phyloP scores from a whole-genome alignment of 1,139 yeast genomes.

The Geotrichum histeridarum region DNA sequence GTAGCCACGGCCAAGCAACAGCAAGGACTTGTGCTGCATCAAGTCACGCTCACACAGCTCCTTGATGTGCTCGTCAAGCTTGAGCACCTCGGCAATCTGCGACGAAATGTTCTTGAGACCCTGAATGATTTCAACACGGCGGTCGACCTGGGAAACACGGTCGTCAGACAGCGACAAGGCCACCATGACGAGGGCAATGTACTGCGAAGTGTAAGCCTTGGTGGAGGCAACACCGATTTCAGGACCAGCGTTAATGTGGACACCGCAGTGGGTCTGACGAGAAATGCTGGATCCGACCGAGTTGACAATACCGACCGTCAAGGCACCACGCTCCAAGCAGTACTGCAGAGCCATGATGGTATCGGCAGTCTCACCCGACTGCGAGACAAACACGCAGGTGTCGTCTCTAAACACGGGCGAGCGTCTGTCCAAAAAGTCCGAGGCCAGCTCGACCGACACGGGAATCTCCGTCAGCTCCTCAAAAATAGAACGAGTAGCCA shows the following conservation, averaged over 20 bases:
- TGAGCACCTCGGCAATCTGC: conserved; percentile 74
- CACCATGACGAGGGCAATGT: conserved; percentile 93
- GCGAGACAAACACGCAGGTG: conserved; percentile 95
- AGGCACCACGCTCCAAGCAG: conserved; percentile 94
- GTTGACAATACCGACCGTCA: conserved; percentile 92
- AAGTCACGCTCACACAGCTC: conserved; percentile 66
- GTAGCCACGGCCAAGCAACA: conserved; percentile 94
- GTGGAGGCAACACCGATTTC: conserved; percentile 99
- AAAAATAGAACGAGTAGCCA: conserved; percentile 92
- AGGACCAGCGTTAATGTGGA: conserved; percentile 98
- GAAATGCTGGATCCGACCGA: conserved; percentile 96
- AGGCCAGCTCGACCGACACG: conserved; percentile 91
- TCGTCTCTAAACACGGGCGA: conserved; percentile 98
- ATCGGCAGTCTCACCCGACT: conserved; percentile 99
- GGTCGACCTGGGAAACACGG: conserved; percentile 64
- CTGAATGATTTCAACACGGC: conserved; percentile 80
- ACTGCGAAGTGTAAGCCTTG: conserved; percentile 97
- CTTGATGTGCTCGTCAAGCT: conserved; percentile 69
- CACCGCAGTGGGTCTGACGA: conserved; percentile 97
- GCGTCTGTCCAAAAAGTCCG: conserved; percentile 91
- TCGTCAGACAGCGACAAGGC: conserved; percentile 92
- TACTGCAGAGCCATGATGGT: conserved; percentile 94
- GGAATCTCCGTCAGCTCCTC: conserved; percentile 97
- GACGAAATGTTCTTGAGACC: conserved; percentile 81
- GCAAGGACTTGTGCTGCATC: conserved; percentile 76